Evolutionary conservation across 805 yeast genomes (phyloP), one percentile per base, ranked within the genome.

Genomic region (Yarrowia sp.): DNA sequence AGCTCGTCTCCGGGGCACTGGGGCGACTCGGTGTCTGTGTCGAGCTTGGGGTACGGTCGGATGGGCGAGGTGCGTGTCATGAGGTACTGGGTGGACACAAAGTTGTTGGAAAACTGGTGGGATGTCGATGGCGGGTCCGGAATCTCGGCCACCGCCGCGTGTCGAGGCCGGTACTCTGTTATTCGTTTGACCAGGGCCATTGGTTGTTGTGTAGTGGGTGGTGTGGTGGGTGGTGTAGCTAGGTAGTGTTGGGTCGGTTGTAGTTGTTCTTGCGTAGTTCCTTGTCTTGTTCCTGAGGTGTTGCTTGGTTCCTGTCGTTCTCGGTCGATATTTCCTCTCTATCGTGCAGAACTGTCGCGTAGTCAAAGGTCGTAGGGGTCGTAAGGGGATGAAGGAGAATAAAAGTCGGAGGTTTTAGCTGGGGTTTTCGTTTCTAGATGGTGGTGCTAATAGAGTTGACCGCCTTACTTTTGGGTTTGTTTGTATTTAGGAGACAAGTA

Each of bases 161-260:
- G 64, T 13, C 64, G 64, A 9, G 64, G 64, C 17, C 64, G 50
- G 64, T 58, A 58, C 50, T 58, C 64, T 39, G 64, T 43, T 58
- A 58, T 58, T 58, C 64, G 49, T 43, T 58, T 42, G 38, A 58
- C 64, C 50, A 58, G 64, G 15, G 64, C 64, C 64, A 58, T 58
- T n/a, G 34, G n/a, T 20, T n/a, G 34, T 7, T 39, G 33, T 52
- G 58, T 49, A 19, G 34, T 46, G 17, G 34, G 33, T 43, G 43
- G 9, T 36, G 56, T 49, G 9, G 55, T 34, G 24, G 10, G 24
- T n/a, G n/a, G n/a, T n/a, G n/a, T n/a, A n/a, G n/a, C n/a, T n/a
- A n/a, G n/a, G n/a, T n/a, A n/a, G n/a, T n/a, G n/a, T n/a, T n/a
- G 10, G 14, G 46, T 17, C 13, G 9, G 46, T 5, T n/a, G 14